phyloP scores from a whole-genome alignment of 1,139 yeast species.

The Arxiozyma telluris region DNA sequence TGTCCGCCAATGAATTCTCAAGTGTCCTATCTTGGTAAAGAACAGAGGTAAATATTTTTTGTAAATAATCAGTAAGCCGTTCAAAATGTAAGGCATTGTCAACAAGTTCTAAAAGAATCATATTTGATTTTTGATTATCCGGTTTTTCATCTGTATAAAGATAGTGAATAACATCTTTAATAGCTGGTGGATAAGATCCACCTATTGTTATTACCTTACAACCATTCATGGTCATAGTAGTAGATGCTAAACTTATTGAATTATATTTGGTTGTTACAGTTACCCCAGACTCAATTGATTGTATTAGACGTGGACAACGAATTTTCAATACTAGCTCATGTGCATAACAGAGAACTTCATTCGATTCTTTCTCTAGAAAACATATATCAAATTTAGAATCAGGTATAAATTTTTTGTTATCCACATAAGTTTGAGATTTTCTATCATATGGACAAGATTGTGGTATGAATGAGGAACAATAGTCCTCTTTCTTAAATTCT shows the following conservation, averaged over 20 bases:
- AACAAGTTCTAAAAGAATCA: conserved; percentile 11
- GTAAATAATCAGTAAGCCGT: conserved; percentile 8
- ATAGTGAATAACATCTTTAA: conserved; percentile 29
- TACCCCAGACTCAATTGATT: conserved; percentile 5
- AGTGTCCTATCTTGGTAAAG: not conserved
- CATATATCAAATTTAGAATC: conserved; percentile 13
- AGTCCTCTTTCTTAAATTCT: not conserved
- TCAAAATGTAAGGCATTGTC: conserved; percentile 17
- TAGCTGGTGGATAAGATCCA: not conserved
- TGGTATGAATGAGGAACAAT: not conserved
- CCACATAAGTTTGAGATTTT: not conserved
- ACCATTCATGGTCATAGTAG: conserved; percentile 1
- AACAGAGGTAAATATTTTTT: not conserved
- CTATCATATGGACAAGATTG: not conserved
- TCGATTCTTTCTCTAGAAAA: conserved; percentile 10
- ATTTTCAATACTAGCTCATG: conserved; percentile 18
- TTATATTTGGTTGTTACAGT: conserved; percentile 7
- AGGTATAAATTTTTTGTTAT: not conserved
- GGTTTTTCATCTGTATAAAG: conserved; percentile 39
- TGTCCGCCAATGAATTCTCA: conserved; percentile 10
- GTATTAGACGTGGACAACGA: conserved; percentile 12
- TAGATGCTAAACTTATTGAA: conserved; percentile 5
- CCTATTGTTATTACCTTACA: conserved; percentile 5
- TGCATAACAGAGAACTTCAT: conserved; percentile 13
- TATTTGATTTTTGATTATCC: conserved; percentile 8